Percentiles rank a stretch among this genome's conserved stretches.
Evolutionary conservation across 345 rosid genomes (phyloP).

Genomic region (Heritiera fomes): DNA sequence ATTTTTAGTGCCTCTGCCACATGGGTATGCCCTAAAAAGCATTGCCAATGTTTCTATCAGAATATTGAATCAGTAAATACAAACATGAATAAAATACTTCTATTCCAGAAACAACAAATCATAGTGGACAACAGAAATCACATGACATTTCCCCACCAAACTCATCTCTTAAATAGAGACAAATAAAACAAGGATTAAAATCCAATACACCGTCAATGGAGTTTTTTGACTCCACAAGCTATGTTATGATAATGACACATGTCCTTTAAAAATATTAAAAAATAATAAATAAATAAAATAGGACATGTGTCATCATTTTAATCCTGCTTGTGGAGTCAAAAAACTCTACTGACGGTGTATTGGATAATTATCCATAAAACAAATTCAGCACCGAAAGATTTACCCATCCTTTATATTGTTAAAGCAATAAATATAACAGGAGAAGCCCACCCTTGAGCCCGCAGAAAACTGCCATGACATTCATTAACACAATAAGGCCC

Average conservation of each 20-base stretch:
- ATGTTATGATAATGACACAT: too few relatives aligned
- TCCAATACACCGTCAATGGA: too few relatives aligned
- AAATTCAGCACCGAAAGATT: neutral
- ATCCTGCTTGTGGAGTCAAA: too few relatives aligned
- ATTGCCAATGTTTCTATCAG: conserved; percentile 12
- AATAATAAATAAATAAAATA: too few relatives aligned
- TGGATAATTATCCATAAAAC: neutral
- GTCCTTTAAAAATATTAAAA: too few relatives aligned
- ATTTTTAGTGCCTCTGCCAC: conserved; percentile 92
- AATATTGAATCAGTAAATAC: conserved; percentile 13
- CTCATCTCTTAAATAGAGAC: neutral
- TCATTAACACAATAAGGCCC: too few relatives aligned
- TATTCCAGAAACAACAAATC: neutral
- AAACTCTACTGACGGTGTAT: too few relatives aligned
- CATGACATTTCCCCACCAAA: neutral
- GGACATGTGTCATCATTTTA: too few relatives aligned
- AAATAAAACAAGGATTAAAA: neutral
- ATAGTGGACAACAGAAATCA: neutral
- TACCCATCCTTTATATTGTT: neutral
- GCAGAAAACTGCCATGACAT: neutral
- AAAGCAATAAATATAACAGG: conserved; percentile 2
- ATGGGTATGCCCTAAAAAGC: conserved; percentile 77
- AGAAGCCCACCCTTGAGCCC: neutral
- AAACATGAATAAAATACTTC: neutral
- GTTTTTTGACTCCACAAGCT: too few relatives aligned